Percentiles rank a stretch among this genome's conserved stretches.
Evolutionary conservation across 108 stramenopile genomes (phyloP).

Genomic region (Pseudonitzschia delicatissima): DNA sequence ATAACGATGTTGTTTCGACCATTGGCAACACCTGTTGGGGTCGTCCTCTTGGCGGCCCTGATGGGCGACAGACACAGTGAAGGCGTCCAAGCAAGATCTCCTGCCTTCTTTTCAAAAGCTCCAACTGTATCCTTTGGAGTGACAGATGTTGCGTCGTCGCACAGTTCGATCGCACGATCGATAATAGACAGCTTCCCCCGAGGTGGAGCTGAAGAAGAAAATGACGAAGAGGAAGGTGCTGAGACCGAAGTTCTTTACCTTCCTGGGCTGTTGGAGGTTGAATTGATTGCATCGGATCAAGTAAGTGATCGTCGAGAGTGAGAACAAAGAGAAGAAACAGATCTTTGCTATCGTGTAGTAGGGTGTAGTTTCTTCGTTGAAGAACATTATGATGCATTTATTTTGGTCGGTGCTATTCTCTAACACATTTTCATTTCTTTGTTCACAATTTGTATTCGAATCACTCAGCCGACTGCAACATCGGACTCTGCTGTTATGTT

Average conservation of each 20-base stretch:
- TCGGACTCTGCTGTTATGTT: slow-evolving; percentile 56
- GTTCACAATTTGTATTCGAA: not conserved
- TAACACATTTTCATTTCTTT: not conserved
- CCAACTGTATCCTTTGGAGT: not conserved
- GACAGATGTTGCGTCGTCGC: not conserved
- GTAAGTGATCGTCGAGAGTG: no score
- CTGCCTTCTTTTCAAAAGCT: slow-evolving; percentile 4
- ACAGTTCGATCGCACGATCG: not conserved
- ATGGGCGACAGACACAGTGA: slow-evolving; percentile 4
- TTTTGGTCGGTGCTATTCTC: not conserved
- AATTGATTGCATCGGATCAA: slow-evolving; percentile 40
- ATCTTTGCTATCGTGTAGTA: no score
- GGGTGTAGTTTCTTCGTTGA: no score
- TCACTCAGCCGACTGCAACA: slow-evolving; percentile 32
- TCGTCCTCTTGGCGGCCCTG: slow-evolving; percentile 6
- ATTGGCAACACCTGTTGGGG: slow-evolving; percentile 7
- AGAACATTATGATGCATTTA: not conserved
- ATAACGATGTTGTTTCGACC: slow-evolving; percentile 2
- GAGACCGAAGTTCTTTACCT: slow-evolving; percentile 56
- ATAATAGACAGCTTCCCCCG: slow-evolving; percentile 5
- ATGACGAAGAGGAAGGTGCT: slow-evolving; percentile 26
- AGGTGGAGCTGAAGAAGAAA: slow-evolving; percentile 11
- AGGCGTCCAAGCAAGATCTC: slow-evolving; percentile 9
- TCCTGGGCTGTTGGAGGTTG: slow-evolving; percentile 74
- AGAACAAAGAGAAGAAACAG: no score